Base-by-base conservation (phyloP, 2,329 filamentous ascomycete genomes). In the Penicillium hordei region DNA sequence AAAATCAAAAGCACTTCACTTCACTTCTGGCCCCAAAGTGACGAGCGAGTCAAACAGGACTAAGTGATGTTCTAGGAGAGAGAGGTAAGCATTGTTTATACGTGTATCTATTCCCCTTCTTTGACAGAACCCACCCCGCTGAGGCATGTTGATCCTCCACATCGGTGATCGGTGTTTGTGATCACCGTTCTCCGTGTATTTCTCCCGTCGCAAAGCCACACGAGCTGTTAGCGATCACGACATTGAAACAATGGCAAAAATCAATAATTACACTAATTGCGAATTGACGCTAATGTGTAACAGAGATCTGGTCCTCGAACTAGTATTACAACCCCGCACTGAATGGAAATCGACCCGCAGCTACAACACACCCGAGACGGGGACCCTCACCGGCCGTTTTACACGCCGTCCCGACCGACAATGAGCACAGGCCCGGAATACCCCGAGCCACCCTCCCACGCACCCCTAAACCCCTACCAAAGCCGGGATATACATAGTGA, bases 331-430 rank as follows among this genome's bases (percentile, higher is more conserved):
- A 27, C 12, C 39, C 44, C 54, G 31, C 48, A 57, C 52, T 42
- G 54, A 33, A 72, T 73, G 69, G 70, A 73, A 60, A 68, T 70
- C 57, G 72, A 74, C 66, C 71, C 71, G 52, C 72, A 69, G 48
- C 63, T 73, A 49, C 70, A 64, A 45, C 40, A 60, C 34, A 48
- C 59, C 38, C 60, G 59, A 49, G 61, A 68, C 48, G 50, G 58
- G 33, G 48, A 56, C 29, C 12, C 27, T 33, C 38, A 55, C 45
- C 63, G 62, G 58, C 36, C 33, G 23, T 50, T 55, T 15, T 60
- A 57, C 48, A 40, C 53, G 31, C 60, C 57, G 51, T 21, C 43
- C 51, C 50, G 57, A 56, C 52, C 53, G 52, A 52, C 49, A 33
- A 55, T 36, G 50, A 27, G 29, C 29, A 44, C 55, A 43, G 45